Conservation (phyloP, 345 rosid species). For the Salix brachista region DNA sequence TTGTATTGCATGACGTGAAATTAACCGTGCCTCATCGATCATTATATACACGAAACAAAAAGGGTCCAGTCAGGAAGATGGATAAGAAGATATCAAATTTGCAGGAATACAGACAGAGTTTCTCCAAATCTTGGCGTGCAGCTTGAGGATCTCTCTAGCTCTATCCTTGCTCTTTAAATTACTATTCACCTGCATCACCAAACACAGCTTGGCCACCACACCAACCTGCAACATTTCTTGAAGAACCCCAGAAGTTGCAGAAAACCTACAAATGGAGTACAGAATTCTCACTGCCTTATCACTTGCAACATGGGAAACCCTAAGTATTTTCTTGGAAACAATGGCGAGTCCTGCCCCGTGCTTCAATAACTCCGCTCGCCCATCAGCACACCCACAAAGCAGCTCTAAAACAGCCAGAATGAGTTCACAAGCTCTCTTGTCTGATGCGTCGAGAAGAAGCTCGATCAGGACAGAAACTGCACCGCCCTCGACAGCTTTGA, state of each 20-base stretch:
- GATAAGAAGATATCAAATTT: constrained; percentile 43
- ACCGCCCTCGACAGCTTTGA: constrained; percentile 59
- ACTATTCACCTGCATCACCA: constrained; percentile 44
- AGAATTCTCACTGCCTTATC: constrained; percentile 51
- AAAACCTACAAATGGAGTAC: constrained; percentile 41
- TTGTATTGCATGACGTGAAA: background rate
- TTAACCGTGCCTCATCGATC: background rate
- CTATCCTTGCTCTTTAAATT: constrained; percentile 42
- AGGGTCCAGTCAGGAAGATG: constrained; percentile 23
- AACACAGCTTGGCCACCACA: constrained; percentile 50
- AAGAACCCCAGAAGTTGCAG: constrained; percentile 40
- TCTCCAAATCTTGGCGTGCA: constrained; percentile 58
- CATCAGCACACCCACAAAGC: constrained; percentile 55
- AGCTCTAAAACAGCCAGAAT: constrained; percentile 37
- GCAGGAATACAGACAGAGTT: constrained; percentile 44
- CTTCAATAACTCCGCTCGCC: constrained; percentile 50
- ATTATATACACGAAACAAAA: background rate
- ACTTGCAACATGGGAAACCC: constrained; percentile 48
- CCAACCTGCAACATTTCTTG: constrained; percentile 64
- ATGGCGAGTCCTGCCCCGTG: constrained; percentile 59
- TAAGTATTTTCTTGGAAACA: constrained; percentile 57
- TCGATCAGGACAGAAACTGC: constrained; percentile 49
- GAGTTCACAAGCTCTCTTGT: constrained; percentile 48
- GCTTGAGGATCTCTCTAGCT: constrained; percentile 44
- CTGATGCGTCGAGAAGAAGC: constrained; percentile 59